Evolutionary conservation across 441 rosid species (phyloP), one percentile per base, ranked within the genome.

Genomic region (Syzygium syzygioides): DNA sequence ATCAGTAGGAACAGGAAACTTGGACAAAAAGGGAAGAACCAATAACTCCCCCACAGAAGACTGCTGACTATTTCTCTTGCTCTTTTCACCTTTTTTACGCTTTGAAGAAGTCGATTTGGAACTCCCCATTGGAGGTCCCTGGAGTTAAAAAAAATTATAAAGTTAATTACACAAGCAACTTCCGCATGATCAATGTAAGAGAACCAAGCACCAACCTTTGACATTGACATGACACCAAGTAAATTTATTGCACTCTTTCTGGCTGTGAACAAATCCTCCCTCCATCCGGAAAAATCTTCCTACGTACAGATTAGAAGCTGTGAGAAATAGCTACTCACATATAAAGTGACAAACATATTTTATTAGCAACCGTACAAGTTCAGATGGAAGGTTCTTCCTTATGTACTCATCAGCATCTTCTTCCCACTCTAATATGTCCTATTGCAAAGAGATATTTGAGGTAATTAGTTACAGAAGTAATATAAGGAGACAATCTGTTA

Each of bases 281-380:
- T 95, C 98, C 99, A 97, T 87, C 98, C 99, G 90, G 98, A 96
- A 91, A 95, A 90, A 92, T 96, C 98, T 91, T 93, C 98, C 99
- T 95, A 91, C 85, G 87, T 57, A 88, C 86, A 84, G 90, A 89
- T 37, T 20, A 55, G 76, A 26, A 83, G 56, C 52, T 26, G 62
- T 54, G 79, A 91, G 34, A 79, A 45, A 85, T 26, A 89, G 83
- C n/a, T 62, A 79, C 87, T 53, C 71, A 86, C 79, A 56, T 50
- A 45, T 6, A 55, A 52, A 64, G 60, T 54, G 37, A 6, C 53
- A 91, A 79, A 85, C 86, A 89, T 88, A 64, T 30, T 55, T 32
- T 17, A 54, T 30, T 41, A 25, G 85, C 86, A 89, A 55, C 12
- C 95, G 88, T 94, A 97, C 99, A 92, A 97, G 90, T 91, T 95